Base-by-base conservation (phyloP, 192 early-diverging fungal genomes). In the Coemansia sp. region DNA sequence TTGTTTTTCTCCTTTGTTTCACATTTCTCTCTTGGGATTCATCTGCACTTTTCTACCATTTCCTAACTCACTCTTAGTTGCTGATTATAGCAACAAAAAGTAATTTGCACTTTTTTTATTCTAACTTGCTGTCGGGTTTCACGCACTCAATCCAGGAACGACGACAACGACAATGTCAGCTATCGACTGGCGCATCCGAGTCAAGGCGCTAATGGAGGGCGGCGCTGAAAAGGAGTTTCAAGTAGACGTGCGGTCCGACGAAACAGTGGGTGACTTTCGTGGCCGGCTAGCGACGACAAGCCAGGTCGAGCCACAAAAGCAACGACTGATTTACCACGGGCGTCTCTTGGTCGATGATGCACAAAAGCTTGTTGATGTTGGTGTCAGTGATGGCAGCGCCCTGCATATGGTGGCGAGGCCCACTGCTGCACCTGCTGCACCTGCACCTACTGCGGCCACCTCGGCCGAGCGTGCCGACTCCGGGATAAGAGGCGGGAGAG, bases 301-400 rank as follows among this genome's bases (percentile, higher is more conserved):
- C 65, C 67, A 69, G 3, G 74, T 81, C 8, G 78, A 73, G 60
- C 70, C 74, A 1, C 64, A 70, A 50, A 75, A 76, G 70, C 78
- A 76, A 67, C 78, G 78, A 11, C 61, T 81, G 59, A 81, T 81
- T 50, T 81, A 70, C 70, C 51, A 55, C 64, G 78, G 78, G 14
- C 78, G 74, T 5, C 69, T 81, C 42, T 74, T 81, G 17, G 64
- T 58, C 19, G 71, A 75, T 59, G 67, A 81, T 41, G 44, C 67
- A 2, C 67, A 68, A 23, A 81, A 69, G 70, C 48, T 81, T 14
- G 60, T 38, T 15, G 78, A 81, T 38, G 67, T 59, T 8, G 78
- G 78, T 0, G 48, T 81, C 63, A 62, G 70, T 39, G 60, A 76
- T 32, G 78, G 70, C 70, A 66, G 74, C 39, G 73, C 78, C 42